phyloP scores from a whole-genome alignment of 176 grass and related monocot genomes.

The Oryza officinalis region DNA sequence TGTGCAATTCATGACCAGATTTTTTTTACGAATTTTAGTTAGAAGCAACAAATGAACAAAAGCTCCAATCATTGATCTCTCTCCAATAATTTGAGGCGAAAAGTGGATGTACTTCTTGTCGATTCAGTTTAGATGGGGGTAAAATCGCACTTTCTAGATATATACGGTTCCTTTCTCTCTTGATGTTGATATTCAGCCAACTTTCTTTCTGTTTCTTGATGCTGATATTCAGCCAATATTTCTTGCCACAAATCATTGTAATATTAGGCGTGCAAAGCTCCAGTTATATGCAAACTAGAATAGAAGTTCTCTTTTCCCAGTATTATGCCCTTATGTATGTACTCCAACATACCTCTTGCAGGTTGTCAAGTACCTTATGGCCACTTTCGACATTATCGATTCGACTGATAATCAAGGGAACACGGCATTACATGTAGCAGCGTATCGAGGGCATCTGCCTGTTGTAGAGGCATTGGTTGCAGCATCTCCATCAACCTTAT shows the following conservation, averaged over 20 bases:
- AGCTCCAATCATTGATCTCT: background rate
- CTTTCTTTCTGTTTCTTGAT: constrained; percentile 22
- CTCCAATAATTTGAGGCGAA: constrained; percentile 16
- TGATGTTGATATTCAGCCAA: constrained; percentile 17
- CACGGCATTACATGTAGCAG: constrained; percentile 86
- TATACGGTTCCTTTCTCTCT: background rate
- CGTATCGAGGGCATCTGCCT: constrained; percentile 71
- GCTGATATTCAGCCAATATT: constrained; percentile 12
- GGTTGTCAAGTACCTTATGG: constrained; percentile 69
- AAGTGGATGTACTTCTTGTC: background rate
- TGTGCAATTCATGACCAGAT: background rate
- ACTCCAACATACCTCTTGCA: constrained; percentile 43
- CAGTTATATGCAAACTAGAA: background rate
- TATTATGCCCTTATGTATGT: background rate
- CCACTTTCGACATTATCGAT: constrained; percentile 57
- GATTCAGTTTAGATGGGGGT: constrained; percentile 12
- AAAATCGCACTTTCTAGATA: constrained; percentile 9
- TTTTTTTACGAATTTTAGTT: background rate
- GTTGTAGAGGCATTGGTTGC: constrained; percentile 62
- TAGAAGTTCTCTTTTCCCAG: background rate
- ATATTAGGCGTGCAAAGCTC: background rate
- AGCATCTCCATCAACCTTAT: constrained; percentile 56
- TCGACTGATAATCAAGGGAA: constrained; percentile 80
- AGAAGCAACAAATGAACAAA: background rate
- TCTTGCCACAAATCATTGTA: constrained; percentile 29